These are phyloP conservation scores for Schoenoplectus tabernaemontani DNA, from an alignment of 202 grass and related monocot genomes.

Conservation along the genomic window DNA sequence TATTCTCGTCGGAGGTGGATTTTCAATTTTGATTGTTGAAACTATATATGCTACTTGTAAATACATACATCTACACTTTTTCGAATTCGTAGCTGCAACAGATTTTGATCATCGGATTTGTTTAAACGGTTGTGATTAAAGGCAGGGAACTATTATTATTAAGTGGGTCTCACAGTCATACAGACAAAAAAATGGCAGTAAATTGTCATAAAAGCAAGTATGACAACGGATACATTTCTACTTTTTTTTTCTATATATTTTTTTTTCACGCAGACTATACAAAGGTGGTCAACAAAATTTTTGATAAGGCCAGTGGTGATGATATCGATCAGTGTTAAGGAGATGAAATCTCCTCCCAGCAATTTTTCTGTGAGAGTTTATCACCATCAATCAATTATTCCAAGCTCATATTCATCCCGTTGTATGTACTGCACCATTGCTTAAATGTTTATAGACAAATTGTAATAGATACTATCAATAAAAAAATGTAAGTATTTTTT, in stretches of 20 bases:
- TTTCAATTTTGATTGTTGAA: neutral
- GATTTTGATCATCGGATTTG: no score
- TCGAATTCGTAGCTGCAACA: no score
- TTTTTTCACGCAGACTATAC: neutral
- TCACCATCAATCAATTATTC: neutral
- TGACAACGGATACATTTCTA: no score
- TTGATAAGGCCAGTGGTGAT: neutral
- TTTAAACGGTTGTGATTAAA: no score
- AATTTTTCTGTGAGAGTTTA: neutral
- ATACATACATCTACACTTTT: neutral
- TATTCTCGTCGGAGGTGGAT: neutral
- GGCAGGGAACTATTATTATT: no score
- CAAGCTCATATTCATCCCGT: neutral
- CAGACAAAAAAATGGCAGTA: no score
- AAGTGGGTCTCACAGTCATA: no score
- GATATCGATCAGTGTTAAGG: neutral
- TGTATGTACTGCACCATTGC: neutral
- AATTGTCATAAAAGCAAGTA: no score
- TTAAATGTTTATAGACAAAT: neutral
- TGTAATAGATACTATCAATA: neutral
- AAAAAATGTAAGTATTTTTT: no score
- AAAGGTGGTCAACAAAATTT: neutral
- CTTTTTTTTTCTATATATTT: no score
- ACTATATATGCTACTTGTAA: neutral
- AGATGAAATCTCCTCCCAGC: no score